A percentile compares a stretch with the other conserved stretches of the same genome.
phyloP scores from a whole-genome alignment of 2,329 filamentous ascomycete species.

The Ophiostoma angusticollis region DNA sequence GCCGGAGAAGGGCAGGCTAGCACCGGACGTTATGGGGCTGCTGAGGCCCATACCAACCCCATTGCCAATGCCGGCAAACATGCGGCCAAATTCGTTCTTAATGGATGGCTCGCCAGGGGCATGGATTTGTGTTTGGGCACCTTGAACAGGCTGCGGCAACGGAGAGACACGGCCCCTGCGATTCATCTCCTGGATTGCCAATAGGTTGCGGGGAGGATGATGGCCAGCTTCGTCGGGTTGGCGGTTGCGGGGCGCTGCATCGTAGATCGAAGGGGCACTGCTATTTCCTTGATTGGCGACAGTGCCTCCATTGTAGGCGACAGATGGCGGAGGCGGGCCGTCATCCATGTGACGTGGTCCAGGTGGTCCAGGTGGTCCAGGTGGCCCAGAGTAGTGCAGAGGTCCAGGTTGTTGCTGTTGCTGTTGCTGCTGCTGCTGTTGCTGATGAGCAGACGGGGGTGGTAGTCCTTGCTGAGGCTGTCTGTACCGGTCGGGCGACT shows the following conservation, averaged over 20 bases:
- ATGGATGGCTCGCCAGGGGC: conserved; percentile 78
- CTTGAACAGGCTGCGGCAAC: conserved; percentile 84
- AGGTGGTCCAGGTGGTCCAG: conserved; percentile 27
- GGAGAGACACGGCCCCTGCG: conserved; percentile 76
- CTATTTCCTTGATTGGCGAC: not conserved
- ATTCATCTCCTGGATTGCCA: conserved; percentile 71
- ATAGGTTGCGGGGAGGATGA: conserved; percentile 50
- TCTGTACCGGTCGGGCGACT: conserved; percentile 38
- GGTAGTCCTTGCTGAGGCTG: not conserved
- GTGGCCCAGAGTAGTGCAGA: conserved; percentile 12
- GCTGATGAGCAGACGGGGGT: conserved; percentile 14
- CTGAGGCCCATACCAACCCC: conserved; percentile 37
- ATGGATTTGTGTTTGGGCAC: conserved; percentile 68
- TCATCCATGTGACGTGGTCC: conserved; percentile 34
- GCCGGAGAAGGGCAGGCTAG: conserved; percentile 34
- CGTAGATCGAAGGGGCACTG: conserved; percentile 24
- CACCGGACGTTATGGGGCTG: conserved; percentile 34
- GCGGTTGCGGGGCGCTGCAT: conserved; percentile 27
- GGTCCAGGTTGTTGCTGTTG: conserved; percentile 17
- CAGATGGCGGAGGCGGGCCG: conserved; percentile 34
- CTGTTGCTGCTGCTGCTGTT: conserved; percentile 22
- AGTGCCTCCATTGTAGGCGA: conserved; percentile 32
- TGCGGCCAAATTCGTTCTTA: conserved; percentile 87
- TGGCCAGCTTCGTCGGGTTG: conserved; percentile 41
- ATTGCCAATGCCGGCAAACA: conserved; percentile 81